These are phyloP conservation scores for Persicaria maculosa DNA, from an alignment of 148 eudicot genomes.

Conservation along the genomic window DNA sequence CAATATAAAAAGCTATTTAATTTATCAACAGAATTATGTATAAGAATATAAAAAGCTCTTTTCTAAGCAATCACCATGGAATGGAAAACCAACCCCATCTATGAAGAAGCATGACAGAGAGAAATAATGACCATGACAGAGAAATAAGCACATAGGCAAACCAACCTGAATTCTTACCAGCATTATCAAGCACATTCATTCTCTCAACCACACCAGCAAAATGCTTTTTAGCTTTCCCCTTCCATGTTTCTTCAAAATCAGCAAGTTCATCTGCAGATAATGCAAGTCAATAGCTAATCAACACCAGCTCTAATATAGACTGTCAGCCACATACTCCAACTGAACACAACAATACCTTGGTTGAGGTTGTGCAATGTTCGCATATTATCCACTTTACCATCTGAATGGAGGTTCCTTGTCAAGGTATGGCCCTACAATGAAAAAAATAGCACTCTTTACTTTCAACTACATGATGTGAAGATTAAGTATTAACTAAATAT, in stretches of 20 bases:
- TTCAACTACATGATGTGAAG: not conserved
- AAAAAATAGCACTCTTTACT: not conserved
- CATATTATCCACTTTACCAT: conserved; percentile 72
- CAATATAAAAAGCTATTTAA: too few species aligned
- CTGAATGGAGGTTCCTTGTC: conserved; percentile 72
- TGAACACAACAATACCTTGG: conserved; percentile 39
- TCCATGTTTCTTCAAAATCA: conserved; percentile 11
- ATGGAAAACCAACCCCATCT: too few species aligned
- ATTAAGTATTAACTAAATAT: not conserved
- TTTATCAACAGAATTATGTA: too few species aligned
- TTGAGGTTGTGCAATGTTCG: conserved; percentile 75
- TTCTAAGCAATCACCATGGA: too few species aligned
- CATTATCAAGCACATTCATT: not conserved
- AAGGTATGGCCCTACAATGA: conserved; percentile 67
- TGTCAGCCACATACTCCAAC: not conserved
- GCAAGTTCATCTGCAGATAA: conserved; percentile 7
- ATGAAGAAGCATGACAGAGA: not conserved
- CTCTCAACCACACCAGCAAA: conserved; percentile 5
- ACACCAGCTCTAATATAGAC: not conserved
- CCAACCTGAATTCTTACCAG: not conserved
- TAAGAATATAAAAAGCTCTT: too few species aligned
- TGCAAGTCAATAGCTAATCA: not conserved
- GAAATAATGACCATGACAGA: not conserved
- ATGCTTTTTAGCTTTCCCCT: conserved; percentile 11
- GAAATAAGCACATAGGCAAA: not conserved